Evolutionary conservation across 108 stramenopile genomes (phyloP).

Genomic region (Cyclotella baltica): DNA sequence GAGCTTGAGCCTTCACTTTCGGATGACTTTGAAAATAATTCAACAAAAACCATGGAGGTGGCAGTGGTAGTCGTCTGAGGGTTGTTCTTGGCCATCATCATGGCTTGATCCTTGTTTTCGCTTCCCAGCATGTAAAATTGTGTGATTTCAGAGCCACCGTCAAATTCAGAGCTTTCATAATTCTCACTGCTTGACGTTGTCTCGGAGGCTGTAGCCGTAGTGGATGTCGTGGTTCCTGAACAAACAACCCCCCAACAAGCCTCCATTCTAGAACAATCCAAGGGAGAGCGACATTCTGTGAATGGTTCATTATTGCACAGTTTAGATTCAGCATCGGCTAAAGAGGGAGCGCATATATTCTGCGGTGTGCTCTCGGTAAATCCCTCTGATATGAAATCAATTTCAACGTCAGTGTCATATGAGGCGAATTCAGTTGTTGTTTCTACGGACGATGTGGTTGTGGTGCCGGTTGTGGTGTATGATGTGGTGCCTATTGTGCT

Average conservation of each 20-base stretch:
- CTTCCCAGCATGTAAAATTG: conserved; percentile 1
- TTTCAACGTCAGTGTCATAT: too few species aligned
- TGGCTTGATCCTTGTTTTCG: background rate
- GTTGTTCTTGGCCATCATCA: conserved; percentile 1
- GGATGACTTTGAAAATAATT: too few species aligned
- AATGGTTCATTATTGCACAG: background rate
- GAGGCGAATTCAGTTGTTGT: background rate
- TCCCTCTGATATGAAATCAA: too few species aligned
- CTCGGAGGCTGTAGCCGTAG: background rate
- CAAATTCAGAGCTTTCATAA: background rate
- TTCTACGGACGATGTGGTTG: background rate
- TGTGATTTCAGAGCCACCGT: background rate
- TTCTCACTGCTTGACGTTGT: background rate
- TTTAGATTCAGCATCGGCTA: background rate
- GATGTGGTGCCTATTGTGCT: background rate
- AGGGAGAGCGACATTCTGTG: background rate
- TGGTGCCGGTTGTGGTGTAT: background rate
- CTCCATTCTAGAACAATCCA: background rate
- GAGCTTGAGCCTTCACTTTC: too few species aligned
- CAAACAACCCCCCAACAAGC: too few species aligned
- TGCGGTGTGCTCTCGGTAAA: background rate
- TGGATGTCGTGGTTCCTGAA: background rate
- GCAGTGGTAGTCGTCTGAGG: conserved; percentile 1
- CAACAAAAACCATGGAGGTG: background rate
- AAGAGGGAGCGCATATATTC: background rate